Percentiles rank a stretch among this genome's conserved stretches.
Conservation (phyloP, 2,329 filamentous ascomycete species). For the Claviceps maximensis region DNA sequence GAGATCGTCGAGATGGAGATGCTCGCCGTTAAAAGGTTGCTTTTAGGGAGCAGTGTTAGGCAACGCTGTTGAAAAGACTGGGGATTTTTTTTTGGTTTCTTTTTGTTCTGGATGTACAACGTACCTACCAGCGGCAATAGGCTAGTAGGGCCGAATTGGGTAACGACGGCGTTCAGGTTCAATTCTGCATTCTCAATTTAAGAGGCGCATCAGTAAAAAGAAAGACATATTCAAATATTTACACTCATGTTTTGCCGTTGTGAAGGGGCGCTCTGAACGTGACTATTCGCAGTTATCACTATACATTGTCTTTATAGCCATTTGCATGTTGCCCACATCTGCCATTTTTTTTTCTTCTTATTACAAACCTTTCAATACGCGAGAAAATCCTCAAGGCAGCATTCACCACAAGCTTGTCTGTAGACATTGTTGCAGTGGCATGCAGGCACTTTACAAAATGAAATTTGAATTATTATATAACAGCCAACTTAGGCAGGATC, state of each 20-base stretch:
- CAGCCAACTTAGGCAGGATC: neutral
- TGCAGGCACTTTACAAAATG: neutral
- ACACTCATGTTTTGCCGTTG: neutral
- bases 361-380: no score
- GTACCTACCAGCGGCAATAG: constrained; percentile 18
- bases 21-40: neutral
- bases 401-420: neutral
- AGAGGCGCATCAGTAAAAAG: neutral
- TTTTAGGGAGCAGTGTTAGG: neutral
- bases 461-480: constrained; percentile 2
- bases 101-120: constrained; percentile 21
- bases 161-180: constrained; percentile 27
- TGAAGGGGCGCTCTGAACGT: neutral
- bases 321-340: no score
- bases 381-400: no score
- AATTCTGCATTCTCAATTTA: constrained; percentile 11
- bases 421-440: neutral
- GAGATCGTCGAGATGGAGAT: neutral
- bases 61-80: neutral
- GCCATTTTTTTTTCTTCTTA: no score
- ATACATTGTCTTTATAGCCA: no score
- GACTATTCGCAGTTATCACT: neutral
- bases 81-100: no score
- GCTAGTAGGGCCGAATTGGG: constrained; percentile 15
- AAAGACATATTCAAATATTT: neutral